Base-by-base conservation (phyloP, 164 flowering plant species). In the Stephania yunnanensis region DNA sequence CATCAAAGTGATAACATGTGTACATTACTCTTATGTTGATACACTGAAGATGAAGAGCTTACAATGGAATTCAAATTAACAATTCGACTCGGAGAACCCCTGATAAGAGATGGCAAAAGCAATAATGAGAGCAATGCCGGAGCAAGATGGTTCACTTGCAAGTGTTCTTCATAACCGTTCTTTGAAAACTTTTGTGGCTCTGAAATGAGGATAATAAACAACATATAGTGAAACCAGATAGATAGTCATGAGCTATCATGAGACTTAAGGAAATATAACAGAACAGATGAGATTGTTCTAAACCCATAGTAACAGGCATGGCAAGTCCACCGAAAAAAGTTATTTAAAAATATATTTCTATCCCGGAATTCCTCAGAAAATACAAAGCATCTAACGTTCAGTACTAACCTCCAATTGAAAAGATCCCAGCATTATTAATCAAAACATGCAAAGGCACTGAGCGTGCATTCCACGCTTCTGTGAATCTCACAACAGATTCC, bases 71-170 rank as follows among this genome's bases (percentile, higher is more conserved):
- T 95, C 75, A 93, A 87, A 83, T 95, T 95, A 55, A 95, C 74
- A 68, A 95, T 89, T 77, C 99, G 93, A 74, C 99, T 92, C 6
- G 97, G 98, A 75, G 97, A 91, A 31, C 98, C 97, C 87, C 90
- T 87, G 68, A 93, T 81, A 72, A 95, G 94, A 53, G 98, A 95
- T 46, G 99, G 99, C 82, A 93, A 84, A 76, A 95, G 92, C 83
- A 95, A 81, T 72, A 93, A 30, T 70, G 98, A 92, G 68, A 95
- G 92, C 86, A 95, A 78, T 55, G 99, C 94, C 71, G 99, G 99
- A 76, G 97, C 96, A 73, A 95, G 86, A 87, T 95, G 97, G 83
- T 95, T 95, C 78, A 95, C 99, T 90, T 95, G 99, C 93, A 95
- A 79, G 78, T 95, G 99, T 75, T 85, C 89, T 86, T 95, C 99